Evolutionary conservation across 2,329 filamentous ascomycete genomes (phyloP).

Genomic region (Calcarisporium arbuscula): DNA sequence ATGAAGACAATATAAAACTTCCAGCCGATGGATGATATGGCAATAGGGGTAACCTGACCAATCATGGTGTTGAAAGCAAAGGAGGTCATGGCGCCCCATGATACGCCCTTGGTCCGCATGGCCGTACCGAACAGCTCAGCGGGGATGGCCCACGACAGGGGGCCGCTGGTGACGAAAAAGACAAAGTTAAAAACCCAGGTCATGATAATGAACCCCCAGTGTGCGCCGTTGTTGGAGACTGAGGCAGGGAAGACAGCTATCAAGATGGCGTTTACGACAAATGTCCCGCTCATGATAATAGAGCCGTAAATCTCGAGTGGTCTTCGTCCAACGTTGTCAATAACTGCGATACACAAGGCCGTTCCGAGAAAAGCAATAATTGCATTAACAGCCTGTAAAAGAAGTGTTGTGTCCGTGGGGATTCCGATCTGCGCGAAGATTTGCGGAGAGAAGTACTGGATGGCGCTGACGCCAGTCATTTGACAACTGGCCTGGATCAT

Average conservation of each 20-base stretch:
- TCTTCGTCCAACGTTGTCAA: slow-evolving; percentile 52
- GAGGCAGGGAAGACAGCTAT: slow-evolving; percentile 43
- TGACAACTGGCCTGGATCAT: not conserved
- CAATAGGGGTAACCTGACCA: slow-evolving; percentile 54
- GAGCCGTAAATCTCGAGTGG: slow-evolving; percentile 58
- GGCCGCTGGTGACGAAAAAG: no score
- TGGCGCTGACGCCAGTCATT: no score
- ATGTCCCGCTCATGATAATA: slow-evolving; percentile 59
- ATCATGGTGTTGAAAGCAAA: slow-evolving; percentile 77
- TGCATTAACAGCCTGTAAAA: slow-evolving; percentile 53
- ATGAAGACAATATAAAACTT: slow-evolving; percentile 42
- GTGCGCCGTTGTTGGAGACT: slow-evolving; percentile 27
- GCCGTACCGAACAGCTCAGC: slow-evolving; percentile 74
- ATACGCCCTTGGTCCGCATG: slow-evolving; percentile 68
- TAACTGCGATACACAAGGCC: slow-evolving; percentile 38
- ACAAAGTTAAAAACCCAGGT: no score
- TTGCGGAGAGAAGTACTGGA: slow-evolving; percentile 42
- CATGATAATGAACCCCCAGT: no score
- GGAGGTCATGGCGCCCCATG: slow-evolving; percentile 64
- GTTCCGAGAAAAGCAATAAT: slow-evolving; percentile 46
- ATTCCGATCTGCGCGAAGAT: slow-evolving; percentile 39
- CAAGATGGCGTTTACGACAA: slow-evolving; percentile 47
- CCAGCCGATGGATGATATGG: slow-evolving; percentile 39
- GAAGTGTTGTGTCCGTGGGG: slow-evolving; percentile 36
- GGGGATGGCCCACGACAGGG: slow-evolving; percentile 54